Conservation (phyloP, 192 early-diverging fungal species). For the Backusella australiensis region DNA sequence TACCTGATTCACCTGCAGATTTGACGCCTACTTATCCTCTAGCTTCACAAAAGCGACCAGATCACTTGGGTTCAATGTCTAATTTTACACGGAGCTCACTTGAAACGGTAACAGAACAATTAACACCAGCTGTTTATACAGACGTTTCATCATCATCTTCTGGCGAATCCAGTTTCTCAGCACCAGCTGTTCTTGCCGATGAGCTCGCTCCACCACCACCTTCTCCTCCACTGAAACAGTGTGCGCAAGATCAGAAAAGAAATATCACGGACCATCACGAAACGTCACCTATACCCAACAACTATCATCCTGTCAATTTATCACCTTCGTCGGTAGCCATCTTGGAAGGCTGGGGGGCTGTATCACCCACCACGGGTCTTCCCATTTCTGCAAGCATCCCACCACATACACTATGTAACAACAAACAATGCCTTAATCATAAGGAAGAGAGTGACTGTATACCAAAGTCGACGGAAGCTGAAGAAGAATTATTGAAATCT, state of each 20-base stretch:
- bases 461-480: neutral
- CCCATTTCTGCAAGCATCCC: constrained; percentile 26
- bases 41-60: neutral
- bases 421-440: neutral
- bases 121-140: neutral
- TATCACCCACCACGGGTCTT: constrained; percentile 20
- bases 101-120: constrained; percentile 15
- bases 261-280: neutral
- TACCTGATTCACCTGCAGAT: neutral
- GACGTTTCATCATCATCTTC: neutral
- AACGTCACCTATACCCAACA: neutral
- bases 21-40: neutral
- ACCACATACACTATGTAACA: constrained; percentile 9
- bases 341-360: constrained; percentile 15
- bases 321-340: constrained; percentile 17
- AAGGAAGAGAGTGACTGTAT: neutral
- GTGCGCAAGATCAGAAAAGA: neutral
- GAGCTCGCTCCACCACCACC: neutral
- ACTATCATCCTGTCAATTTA: neutral
- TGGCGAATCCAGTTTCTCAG: constrained; percentile 2
- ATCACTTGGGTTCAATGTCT: neutral
- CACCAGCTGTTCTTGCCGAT: neutral
- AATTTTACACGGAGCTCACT: constrained; percentile 15
- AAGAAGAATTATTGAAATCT: neutral
- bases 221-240: neutral